Conservation (phyloP, 805 yeast genomes). For the Sugiyamaella qingdaonensis region DNA sequence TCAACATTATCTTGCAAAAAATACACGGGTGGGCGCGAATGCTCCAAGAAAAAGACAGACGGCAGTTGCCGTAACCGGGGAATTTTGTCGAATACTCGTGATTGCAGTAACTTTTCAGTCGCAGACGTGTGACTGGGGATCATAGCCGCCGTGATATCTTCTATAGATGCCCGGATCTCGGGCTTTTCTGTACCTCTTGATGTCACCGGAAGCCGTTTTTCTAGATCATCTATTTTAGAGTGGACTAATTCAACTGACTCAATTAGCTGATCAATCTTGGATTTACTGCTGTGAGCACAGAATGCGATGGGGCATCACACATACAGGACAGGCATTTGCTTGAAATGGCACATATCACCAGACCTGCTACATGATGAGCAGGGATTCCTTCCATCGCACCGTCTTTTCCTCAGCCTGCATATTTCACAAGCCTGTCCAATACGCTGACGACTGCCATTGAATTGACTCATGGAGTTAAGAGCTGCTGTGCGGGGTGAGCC, state of each 20-base stretch:
- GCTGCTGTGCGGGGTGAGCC: no score
- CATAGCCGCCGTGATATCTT: constrained; percentile 8
- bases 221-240: constrained; percentile 5
- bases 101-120: constrained; percentile 8
- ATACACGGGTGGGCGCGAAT: constrained; percentile 6
- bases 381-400: constrained; percentile 13
- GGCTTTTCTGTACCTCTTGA: neutral
- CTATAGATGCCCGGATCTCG: neutral
- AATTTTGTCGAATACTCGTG: constrained; percentile 6
- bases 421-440: constrained; percentile 1
- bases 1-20: neutral
- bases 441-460: no score
- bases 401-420: constrained; percentile 2
- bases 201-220: neutral
- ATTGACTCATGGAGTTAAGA: no score
- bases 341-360: constrained; percentile 9
- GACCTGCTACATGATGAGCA: constrained; percentile 7
- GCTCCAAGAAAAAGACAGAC: constrained; percentile 8
- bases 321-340: constrained; percentile 8
- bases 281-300: constrained; percentile 3
- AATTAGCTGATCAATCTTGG: constrained; percentile 11
- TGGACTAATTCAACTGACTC: constrained; percentile 6
- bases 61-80: constrained; percentile 5
- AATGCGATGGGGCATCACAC: neutral
- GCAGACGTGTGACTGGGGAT: constrained; percentile 10